Base-by-base conservation (phyloP, 305 asterid genomes). In the Fraxinus sp. region DNA sequence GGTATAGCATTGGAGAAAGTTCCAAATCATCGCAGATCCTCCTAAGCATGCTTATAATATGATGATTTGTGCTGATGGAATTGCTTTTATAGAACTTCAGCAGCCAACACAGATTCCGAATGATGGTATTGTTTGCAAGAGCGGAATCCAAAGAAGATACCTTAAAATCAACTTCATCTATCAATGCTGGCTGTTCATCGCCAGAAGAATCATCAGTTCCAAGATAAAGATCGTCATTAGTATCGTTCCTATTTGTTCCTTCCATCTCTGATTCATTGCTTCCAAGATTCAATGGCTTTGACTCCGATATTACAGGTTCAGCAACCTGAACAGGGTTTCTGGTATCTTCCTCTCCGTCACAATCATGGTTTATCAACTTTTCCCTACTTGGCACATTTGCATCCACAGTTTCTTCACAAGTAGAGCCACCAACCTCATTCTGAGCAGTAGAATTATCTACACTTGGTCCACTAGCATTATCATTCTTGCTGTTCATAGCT, bases 1-100 rank as follows among this genome's bases (percentile, higher is more conserved):
- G 99, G 91, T 94, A 97, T 72, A 97, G 90, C 98, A 94, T 91
- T 78, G 99, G 98, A 86, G 97, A 87, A 64, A 94, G 98, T 73
- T 92, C 99, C 88, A 97, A 84, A 86, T 97, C 98, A 77, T 97
- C 97, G 78, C 98, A 91, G 86, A 97, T 87, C 84, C 95, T 91
- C 77, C 88, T 89, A 71, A 94, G 91, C 86, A 92, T 85, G 88
- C 83, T 83, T 85, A 94, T 55, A 82, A 93, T 90, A 90, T 89
- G 89, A 86, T 94, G 96, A 85, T 97, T 97, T 33, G 97, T 93
- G 70, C 85, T 84, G 82, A 83, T 81, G 62, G 97, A 93, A 91
- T 97, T 97, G 90, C 90, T 91, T 88, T 91, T 93, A 85, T 94
- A 97, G 81, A 87, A 92, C 89, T 90, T 92, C 78, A 97, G 93